These are phyloP conservation scores for Nakazawaea anatomiae DNA, from an alignment of 805 yeast species.

Conservation along the genomic window DNA sequence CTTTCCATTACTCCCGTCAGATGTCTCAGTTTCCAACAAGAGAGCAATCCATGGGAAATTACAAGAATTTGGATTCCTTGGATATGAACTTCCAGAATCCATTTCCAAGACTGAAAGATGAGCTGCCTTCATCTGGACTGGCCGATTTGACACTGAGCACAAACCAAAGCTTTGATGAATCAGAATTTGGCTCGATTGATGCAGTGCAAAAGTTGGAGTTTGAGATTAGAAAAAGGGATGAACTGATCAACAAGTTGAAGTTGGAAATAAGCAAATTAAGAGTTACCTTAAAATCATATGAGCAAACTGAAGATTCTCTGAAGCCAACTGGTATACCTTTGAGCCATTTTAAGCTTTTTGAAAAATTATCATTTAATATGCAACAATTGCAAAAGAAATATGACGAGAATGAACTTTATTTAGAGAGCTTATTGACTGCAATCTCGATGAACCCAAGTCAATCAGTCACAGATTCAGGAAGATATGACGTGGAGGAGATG, in stretches of 20 bases:
- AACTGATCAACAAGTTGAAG: conserved; percentile 40
- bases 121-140: not conserved
- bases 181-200: conserved; percentile 4
- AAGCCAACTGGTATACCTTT: conserved; percentile 21
- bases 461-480: conserved; percentile 43
- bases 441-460: conserved; percentile 45
- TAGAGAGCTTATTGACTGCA: conserved; percentile 60
- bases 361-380: conserved; percentile 21
- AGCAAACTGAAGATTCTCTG: conserved; percentile 12
- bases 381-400: conserved; percentile 37
- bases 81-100: not conserved
- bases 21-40: not conserved
- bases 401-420: conserved; percentile 51
- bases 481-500: conserved; percentile 68
- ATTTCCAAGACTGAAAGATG: not conserved
- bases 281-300: conserved; percentile 37
- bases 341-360: conserved; percentile 26
- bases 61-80: conserved; percentile 1
- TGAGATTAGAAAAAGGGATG: conserved; percentile 51
- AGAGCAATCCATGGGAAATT: not conserved
- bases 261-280: conserved; percentile 34
- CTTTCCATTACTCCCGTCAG: not conserved
- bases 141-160: not conserved
- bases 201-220: conserved; percentile 36
- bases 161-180: not conserved